Conservation (phyloP, 192 early-diverging fungal genomes). For the Coemansia sp. region DNA sequence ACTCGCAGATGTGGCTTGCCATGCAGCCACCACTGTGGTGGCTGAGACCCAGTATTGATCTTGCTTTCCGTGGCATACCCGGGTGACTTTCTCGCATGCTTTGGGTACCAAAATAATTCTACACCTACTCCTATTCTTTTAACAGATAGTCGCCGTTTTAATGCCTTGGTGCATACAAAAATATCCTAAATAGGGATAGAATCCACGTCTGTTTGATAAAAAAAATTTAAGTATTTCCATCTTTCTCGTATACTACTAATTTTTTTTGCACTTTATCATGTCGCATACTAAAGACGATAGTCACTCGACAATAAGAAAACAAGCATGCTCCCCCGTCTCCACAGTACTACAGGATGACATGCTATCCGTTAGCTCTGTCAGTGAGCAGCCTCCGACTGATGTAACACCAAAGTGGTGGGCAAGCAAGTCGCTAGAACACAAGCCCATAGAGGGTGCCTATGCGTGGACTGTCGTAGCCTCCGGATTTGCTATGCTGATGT, state of each 20-base stretch:
- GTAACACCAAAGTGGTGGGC: slow-evolving; percentile 26
- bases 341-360: background rate
- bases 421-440: slow-evolving; percentile 36
- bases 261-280: background rate
- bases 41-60: too few species aligned
- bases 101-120: too few species aligned
- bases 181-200: background rate
- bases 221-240: background rate
- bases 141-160: background rate
- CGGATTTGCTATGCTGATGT: slow-evolving; percentile 55
- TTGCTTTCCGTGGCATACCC: too few species aligned
- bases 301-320: background rate
- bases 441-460: slow-evolving; percentile 36
- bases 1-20: too few species aligned
- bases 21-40: too few species aligned
- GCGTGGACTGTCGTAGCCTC: slow-evolving; percentile 59
- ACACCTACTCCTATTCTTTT: too few species aligned
- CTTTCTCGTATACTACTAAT: background rate
- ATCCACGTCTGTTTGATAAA: background rate
- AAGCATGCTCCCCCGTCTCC: background rate
- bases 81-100: too few species aligned
- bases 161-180: background rate
- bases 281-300: slow-evolving; percentile 11
- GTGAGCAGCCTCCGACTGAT: background rate
- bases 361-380: background rate